Percentiles rank a stretch among this genome's conserved stretches.
phyloP scores from a whole-genome alignment of 2,329 filamentous ascomycete species.

The Penicillium sp. region DNA sequence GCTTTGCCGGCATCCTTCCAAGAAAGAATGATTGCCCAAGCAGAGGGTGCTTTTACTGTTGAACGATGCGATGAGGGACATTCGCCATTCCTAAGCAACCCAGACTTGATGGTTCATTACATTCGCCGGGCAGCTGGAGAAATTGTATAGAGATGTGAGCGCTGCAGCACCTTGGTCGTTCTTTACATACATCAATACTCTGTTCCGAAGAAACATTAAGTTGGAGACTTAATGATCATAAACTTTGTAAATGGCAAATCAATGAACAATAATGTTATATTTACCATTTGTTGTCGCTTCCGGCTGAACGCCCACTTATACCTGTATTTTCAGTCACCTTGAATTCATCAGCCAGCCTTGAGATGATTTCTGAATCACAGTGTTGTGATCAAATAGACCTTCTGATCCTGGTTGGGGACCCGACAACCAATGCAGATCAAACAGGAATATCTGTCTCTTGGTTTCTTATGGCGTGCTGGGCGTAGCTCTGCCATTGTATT shows the following conservation, averaged over 20 bases:
- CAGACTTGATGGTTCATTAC: constrained; percentile 24
- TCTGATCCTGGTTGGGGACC: too few relatives aligned
- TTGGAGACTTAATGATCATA: neutral
- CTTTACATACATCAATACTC: neutral
- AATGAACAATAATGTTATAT: neutral
- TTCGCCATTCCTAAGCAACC: constrained; percentile 30
- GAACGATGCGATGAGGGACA: constrained; percentile 30
- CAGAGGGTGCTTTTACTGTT: constrained; percentile 23
- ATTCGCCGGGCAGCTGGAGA: constrained; percentile 26
- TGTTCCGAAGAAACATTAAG: neutral
- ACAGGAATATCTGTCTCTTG: too few relatives aligned
- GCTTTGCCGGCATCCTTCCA: constrained; percentile 22
- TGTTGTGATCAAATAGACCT: too few relatives aligned
- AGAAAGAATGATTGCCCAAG: constrained; percentile 29
- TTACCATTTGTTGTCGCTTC: neutral
- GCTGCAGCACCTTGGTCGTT: too few relatives aligned
- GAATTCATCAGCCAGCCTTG: too few relatives aligned
- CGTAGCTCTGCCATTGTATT: too few relatives aligned
- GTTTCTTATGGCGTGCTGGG: too few relatives aligned
- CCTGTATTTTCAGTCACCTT: too few relatives aligned
- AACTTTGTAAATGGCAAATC: too few relatives aligned
- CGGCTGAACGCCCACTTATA: too few relatives aligned
- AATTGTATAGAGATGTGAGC: neutral
- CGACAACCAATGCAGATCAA: too few relatives aligned
- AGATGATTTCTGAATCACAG: too few relatives aligned